phyloP scores from a whole-genome alignment of 257 asterid genomes.

The Mentha longifolia region DNA sequence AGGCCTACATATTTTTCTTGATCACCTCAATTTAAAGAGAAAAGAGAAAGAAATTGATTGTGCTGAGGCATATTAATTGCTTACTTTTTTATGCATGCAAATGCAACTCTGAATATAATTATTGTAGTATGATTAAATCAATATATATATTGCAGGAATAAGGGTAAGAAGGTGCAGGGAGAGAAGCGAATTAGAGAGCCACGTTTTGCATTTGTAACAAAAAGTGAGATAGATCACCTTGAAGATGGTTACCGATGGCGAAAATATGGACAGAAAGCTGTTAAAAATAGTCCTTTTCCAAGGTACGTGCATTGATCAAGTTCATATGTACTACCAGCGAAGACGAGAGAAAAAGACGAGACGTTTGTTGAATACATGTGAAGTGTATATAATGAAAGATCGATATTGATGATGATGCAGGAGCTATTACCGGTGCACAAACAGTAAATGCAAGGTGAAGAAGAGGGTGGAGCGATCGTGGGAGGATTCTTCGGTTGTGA shows the following conservation, averaged over 20 bases:
- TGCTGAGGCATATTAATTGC: too few species aligned
- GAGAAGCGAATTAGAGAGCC: slow-evolving; percentile 72
- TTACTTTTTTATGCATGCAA: too few species aligned
- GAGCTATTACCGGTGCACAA: slow-evolving; percentile 92
- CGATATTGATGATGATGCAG: slow-evolving; percentile 41
- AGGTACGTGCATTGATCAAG: slow-evolving; percentile 42
- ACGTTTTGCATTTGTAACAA: slow-evolving; percentile 84
- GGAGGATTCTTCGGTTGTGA: slow-evolving; percentile 71
- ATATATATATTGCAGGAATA: slow-evolving; percentile 53
- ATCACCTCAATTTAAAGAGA: too few species aligned
- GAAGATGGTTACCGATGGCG: slow-evolving; percentile 95
- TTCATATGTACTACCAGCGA: too few species aligned
- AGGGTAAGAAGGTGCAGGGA: slow-evolving; percentile 62
- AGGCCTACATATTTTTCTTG: too few species aligned
- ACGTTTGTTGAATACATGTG: too few species aligned
- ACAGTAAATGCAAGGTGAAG: slow-evolving; percentile 78
- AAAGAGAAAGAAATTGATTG: too few species aligned
- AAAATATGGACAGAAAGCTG: slow-evolving; percentile 91
- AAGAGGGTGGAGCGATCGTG: slow-evolving; percentile 83
- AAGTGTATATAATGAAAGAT: too few species aligned
- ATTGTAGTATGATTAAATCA: too few species aligned
- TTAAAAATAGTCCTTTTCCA: slow-evolving; percentile 80
- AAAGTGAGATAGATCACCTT: slow-evolving; percentile 86
- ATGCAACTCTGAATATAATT: not conserved
- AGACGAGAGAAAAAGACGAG: too few species aligned